A percentile compares a stretch with the other conserved stretches of the same genome.
Conservation (phyloP, 164 flowering plant genomes). For the Dillenia suffruticosa region DNA sequence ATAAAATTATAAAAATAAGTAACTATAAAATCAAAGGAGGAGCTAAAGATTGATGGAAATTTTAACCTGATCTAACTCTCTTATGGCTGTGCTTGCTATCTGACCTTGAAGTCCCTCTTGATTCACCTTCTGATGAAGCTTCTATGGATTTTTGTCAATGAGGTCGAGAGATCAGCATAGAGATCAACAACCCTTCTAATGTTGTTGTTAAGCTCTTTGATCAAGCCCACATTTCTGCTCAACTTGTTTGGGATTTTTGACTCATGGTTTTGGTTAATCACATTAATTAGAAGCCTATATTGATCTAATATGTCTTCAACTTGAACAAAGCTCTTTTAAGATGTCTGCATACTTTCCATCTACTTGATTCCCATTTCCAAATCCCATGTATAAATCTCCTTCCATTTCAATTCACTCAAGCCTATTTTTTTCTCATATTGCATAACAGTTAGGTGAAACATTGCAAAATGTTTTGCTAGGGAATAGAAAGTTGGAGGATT, state of each 20-base stretch:
- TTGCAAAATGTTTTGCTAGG: no score
- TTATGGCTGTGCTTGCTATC: constrained; percentile 62
- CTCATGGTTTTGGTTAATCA: constrained; percentile 85
- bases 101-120: constrained; percentile 46
- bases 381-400: constrained; percentile 52
- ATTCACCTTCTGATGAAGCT: constrained; percentile 68
- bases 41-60: no score
- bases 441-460: no score
- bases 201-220: constrained; percentile 81
- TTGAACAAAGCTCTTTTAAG: constrained; percentile 64
- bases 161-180: constrained; percentile 64
- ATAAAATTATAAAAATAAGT: no score
- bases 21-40: no score
- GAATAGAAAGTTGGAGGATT: no score
- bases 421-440: not conserved
- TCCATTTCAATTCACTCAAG: constrained; percentile 41
- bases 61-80: constrained; percentile 58
- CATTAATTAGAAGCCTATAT: constrained; percentile 73
- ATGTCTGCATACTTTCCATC: constrained; percentile 60
- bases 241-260: constrained; percentile 69
- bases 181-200: constrained; percentile 81
- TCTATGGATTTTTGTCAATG: constrained; percentile 59
- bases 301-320: constrained; percentile 67
- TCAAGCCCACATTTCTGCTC: constrained; percentile 69
- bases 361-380: constrained; percentile 50